Percentiles rank a stretch among this genome's conserved stretches.
phyloP scores from a whole-genome alignment of 1,284 basidiomycete species.

The Marasmius oreades region DNA sequence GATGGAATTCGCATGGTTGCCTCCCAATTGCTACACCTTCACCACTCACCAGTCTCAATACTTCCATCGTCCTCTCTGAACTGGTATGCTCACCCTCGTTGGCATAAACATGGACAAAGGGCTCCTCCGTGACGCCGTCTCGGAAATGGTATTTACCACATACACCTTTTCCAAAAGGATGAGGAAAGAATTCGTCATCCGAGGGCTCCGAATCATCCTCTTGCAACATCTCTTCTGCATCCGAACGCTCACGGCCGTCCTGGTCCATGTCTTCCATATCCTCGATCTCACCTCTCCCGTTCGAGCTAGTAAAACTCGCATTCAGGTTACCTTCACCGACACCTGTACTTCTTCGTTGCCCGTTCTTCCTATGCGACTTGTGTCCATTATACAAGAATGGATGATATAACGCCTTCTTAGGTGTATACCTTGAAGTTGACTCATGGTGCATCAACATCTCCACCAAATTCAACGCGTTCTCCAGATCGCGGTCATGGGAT shows the following conservation, averaged over 20 bases:
- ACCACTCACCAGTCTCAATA: slow-evolving; percentile 49
- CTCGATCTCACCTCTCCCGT: too few species aligned
- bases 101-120: slow-evolving; percentile 40
- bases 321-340: background rate
- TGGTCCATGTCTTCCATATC: background rate
- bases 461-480: slow-evolving; percentile 71
- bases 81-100: slow-evolving; percentile 1
- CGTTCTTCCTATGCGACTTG: background rate
- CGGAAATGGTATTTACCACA: slow-evolving; percentile 57
- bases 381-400: slow-evolving; percentile 54
- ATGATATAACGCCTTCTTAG: slow-evolving; percentile 73
- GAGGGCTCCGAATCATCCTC: slow-evolving; percentile 26
- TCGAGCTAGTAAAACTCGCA: too few species aligned
- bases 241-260: slow-evolving; percentile 28
- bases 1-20: slow-evolving; percentile 68
- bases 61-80: slow-evolving; percentile 22
- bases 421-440: slow-evolving; percentile 72
- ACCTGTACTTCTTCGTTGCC: background rate
- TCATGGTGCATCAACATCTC: slow-evolving; percentile 72
- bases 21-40: slow-evolving; percentile 69
- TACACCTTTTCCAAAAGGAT: slow-evolving; percentile 59
- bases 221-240: too few species aligned
- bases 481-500: slow-evolving; percentile 55
- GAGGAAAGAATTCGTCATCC: slow-evolving; percentile 67
- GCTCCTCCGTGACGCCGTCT: slow-evolving; percentile 54